Base-by-base conservation (phyloP, 352 stramenopile species). In the Elongisporangium senticosum region DNA sequence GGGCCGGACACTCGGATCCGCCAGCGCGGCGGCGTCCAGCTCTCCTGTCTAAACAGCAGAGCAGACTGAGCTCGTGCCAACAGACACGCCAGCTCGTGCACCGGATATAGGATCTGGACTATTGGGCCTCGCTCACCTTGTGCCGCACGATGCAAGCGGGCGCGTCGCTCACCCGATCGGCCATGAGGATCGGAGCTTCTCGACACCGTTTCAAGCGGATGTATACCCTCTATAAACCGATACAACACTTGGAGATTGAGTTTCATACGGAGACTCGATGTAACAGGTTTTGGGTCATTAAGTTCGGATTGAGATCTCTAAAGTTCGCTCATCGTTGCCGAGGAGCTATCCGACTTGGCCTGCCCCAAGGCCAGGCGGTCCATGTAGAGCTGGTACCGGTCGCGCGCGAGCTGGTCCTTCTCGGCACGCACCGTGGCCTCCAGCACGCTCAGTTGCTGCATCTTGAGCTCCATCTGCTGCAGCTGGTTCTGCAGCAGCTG, bases 401-500 rank as follows among this genome's bases (percentile, higher is more conserved):
- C 82, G 53, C 79, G 75, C 0, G 75, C 69, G 0, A 93, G 68
- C 48, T 80, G 66, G 33, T 90, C 77, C 39, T 74, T 73, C 55
- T 93, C 81, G 2, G 78, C 75, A 17, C 40, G 51, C 11, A 93
- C 48, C 0, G 77, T 66, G 49, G 71, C 68, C 48, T 91, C 76
- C 28, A 93, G 51, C 8, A 87, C 68, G n/a, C 50, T 61, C 3
- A 93, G 59, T 50, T 90, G 73, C 55, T 88, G 71, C 69, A 91
- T 82, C 68, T 91, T 90, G 47, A 93, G 66, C 59, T 93, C 79
- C 68, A 93, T 77, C 60, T 91, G 81, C 50, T 75, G 58, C 59
- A 93, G 55, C 33, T 93, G 75, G 53, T 86, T 90, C 57, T 88
- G 64, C 19, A 89, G 19, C 17, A 93, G 49, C 52, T 91, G 65